A percentile compares a stretch with the other conserved stretches of the same genome.
phyloP scores from a whole-genome alignment of 306 rosid genomes.

The Prunus salicina region DNA sequence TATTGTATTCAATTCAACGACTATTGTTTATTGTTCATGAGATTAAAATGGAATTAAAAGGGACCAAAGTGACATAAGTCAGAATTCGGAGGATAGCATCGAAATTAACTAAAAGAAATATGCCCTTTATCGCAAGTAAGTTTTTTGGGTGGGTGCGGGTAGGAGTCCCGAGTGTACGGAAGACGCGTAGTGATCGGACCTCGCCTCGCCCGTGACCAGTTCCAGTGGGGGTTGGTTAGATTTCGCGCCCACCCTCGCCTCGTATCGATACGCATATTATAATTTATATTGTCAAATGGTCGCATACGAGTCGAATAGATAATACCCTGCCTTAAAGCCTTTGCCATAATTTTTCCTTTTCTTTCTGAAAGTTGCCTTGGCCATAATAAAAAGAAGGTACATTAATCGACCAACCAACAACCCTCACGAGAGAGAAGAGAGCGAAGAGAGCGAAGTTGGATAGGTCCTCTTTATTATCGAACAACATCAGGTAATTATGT shows the following conservation, averaged over 20 bases:
- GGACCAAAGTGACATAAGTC: not conserved
- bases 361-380: not conserved
- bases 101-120: not conserved
- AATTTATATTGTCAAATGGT: not conserved
- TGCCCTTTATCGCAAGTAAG: not conserved
- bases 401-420: not conserved
- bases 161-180: too few species aligned
- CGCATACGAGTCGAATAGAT: not conserved
- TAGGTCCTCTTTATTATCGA: not conserved
- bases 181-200: too few species aligned
- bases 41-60: not conserved
- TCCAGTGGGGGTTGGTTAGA: not conserved
- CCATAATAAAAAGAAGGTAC: not conserved
- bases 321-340: not conserved
- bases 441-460: not conserved
- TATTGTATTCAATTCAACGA: too few species aligned
- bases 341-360: not conserved
- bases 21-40: too few species aligned
- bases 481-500: not conserved
- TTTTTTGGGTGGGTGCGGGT: too few species aligned
- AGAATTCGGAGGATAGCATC: not conserved
- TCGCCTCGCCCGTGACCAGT: not conserved
- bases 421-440: not conserved
- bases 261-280: too few species aligned
- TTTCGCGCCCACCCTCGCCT: too few species aligned